phyloP scores from a whole-genome alignment of 768 basidiomycete species.

The Agaricus sinodeliciosus region DNA sequence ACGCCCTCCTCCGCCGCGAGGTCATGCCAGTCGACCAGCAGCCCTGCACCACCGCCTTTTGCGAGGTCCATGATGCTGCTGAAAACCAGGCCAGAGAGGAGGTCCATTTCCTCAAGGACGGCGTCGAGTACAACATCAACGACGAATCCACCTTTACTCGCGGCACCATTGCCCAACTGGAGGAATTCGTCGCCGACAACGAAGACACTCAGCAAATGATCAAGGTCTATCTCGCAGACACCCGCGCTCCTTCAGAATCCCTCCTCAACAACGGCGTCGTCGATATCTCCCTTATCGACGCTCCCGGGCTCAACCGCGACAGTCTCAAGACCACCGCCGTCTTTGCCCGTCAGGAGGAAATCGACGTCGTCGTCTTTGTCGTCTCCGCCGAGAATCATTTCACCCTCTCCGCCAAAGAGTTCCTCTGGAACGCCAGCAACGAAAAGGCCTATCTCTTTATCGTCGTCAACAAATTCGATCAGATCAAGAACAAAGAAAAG shows the following conservation, averaged over 20 bases:
- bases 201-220: slow-evolving; percentile 68
- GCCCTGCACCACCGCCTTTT: slow-evolving; percentile 95
- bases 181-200: slow-evolving; percentile 71
- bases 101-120: slow-evolving; percentile 75
- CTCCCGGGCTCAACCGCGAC: slow-evolving; percentile 95
- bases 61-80: slow-evolving; percentile 88
- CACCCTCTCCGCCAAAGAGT: slow-evolving; percentile 91
- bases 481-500: slow-evolving; percentile 92
- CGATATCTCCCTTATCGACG: slow-evolving; percentile 97
- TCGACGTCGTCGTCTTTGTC: slow-evolving; percentile 97
- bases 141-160: slow-evolving; percentile 76
- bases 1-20: slow-evolving; percentile 83
- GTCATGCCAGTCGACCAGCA: slow-evolving; percentile 98
- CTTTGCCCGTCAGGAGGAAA: slow-evolving; percentile 94
- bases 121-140: slow-evolving; percentile 55
- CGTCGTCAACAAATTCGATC: slow-evolving; percentile 97
- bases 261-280: slow-evolving; percentile 93
- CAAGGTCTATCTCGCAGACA: slow-evolving; percentile 86
- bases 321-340: slow-evolving; percentile 90
- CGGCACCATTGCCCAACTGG: slow-evolving; percentile 61
- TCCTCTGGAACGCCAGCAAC: slow-evolving; percentile 85
- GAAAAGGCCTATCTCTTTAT: slow-evolving; percentile 99
- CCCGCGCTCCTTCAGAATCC: slow-evolving; percentile 70
- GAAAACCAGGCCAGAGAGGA: slow-evolving; percentile 80
- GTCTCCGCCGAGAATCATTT: slow-evolving; percentile 99